Percentiles rank a stretch among this genome's conserved stretches.
phyloP scores from a whole-genome alignment of 192 early-diverging fungal species.

The Pilaira anomala region DNA sequence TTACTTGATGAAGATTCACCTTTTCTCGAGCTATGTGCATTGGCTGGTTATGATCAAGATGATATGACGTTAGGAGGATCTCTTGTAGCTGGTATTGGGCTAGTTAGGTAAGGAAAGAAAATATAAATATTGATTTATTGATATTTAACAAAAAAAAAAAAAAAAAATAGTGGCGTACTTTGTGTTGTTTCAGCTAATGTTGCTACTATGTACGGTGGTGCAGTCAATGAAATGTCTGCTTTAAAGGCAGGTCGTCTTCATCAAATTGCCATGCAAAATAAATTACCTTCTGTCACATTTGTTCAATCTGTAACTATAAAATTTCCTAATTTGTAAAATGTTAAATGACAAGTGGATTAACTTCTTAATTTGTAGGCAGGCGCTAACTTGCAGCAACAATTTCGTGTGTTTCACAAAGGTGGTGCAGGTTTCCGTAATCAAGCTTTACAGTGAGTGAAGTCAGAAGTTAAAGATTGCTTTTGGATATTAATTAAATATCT shows the following conservation, averaged over 20 bases:
- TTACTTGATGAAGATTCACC: slow-evolving; percentile 63
- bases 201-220: slow-evolving; percentile 59
- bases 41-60: slow-evolving; percentile 61
- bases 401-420: slow-evolving; percentile 61
- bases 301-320: slow-evolving; percentile 60
- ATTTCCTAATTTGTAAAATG: not conserved
- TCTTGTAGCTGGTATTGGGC: slow-evolving; percentile 60
- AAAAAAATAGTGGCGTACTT: slow-evolving; percentile 42
- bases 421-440: slow-evolving; percentile 60
- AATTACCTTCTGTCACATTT: slow-evolving; percentile 55
- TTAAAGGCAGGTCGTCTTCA: slow-evolving; percentile 52
- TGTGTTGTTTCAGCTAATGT: slow-evolving; percentile 58
- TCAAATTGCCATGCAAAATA: slow-evolving; percentile 55
- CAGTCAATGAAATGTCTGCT: slow-evolving; percentile 56
- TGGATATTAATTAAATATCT: not conserved
- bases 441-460: slow-evolving; percentile 40
- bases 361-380: slow-evolving; percentile 43
- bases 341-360: slow-evolving; percentile 1
- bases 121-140: no score
- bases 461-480: no score
- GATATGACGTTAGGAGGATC: slow-evolving; percentile 67
- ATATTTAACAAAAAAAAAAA: not conserved
- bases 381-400: slow-evolving; percentile 65
- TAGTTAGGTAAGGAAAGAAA: slow-evolving; percentile 48
- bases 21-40: slow-evolving; percentile 57